phyloP scores from a whole-genome alignment of 73 alveolate genomes.

The Durusdinium trenchii region DNA sequence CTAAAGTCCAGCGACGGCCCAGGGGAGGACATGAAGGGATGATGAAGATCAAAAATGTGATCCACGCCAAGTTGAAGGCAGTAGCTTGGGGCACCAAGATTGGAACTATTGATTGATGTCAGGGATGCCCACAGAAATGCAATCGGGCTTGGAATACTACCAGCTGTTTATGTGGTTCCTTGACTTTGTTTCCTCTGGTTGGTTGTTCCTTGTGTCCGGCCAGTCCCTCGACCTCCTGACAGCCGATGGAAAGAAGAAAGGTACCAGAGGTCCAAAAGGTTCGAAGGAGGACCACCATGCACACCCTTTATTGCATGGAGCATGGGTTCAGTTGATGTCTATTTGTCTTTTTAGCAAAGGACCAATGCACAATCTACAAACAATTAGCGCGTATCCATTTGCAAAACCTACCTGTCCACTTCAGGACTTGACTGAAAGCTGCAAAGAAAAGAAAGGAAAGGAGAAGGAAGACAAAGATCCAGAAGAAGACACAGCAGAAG shows the following conservation, averaged over 20 bases:
- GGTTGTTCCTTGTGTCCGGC: neutral
- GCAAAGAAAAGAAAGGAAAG: neutral
- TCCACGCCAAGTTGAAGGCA: too few species aligned
- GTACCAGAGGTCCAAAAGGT: neutral
- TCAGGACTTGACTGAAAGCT: neutral
- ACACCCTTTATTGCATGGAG: too few species aligned
- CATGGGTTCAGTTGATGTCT: neutral
- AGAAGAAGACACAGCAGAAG: neutral
- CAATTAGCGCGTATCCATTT: too few species aligned
- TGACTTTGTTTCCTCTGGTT: neutral
- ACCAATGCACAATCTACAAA: too few species aligned
- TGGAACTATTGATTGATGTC: neutral
- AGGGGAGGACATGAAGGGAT: too few species aligned
- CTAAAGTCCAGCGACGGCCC: too few species aligned
- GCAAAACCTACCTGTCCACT: too few species aligned
- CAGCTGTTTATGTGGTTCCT: neutral
- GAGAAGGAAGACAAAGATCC: neutral
- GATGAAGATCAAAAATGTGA: too few species aligned
- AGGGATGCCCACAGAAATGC: neutral
- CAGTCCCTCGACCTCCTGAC: neutral
- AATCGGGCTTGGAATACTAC: neutral
- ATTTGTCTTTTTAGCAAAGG: neutral
- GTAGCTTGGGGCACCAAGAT: too few species aligned
- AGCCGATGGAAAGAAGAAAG: neutral
- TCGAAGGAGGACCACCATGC: neutral